A percentile compares a stretch with the other conserved stretches of the same genome.
These are phyloP conservation scores for Tolypocladium endophyticum DNA, from an alignment of 2,329 filamentous ascomycete genomes.

Conservation along the genomic window DNA sequence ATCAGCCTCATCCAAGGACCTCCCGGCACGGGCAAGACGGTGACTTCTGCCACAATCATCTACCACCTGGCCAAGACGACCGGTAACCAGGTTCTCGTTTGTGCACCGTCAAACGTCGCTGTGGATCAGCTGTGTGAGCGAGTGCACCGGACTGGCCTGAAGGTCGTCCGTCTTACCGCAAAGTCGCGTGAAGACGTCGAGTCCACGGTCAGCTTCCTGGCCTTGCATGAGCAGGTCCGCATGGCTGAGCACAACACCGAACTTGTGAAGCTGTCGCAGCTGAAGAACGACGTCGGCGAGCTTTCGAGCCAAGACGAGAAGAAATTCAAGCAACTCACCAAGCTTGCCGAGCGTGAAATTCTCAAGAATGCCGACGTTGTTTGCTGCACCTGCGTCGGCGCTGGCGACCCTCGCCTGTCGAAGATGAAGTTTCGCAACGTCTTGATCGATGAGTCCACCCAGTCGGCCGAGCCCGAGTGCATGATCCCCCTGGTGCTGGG, in stretches of 20 bases:
- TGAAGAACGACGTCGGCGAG: conserved; percentile 87
- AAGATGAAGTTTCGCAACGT: conserved; percentile 99
- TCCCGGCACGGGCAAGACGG: conserved; percentile 94
- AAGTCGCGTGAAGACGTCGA: conserved; percentile 98
- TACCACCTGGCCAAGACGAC: conserved; percentile 95
- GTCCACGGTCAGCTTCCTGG: conserved; percentile 92
- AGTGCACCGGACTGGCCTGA: conserved; percentile 86
- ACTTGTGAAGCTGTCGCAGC: conserved; percentile 79
- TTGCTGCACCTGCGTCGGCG: conserved; percentile 96
- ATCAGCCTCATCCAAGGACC: conserved; percentile 94
- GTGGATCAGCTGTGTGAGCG: conserved; percentile 97
- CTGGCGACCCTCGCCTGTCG: conserved; percentile 84
- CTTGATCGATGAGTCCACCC: conserved; percentile 94
- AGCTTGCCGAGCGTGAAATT: conserved; percentile 89
- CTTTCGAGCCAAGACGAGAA: conserved; percentile 94
- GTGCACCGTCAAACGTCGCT: conserved; percentile 94
- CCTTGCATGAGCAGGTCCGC: conserved; percentile 91
- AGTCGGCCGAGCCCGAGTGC: conserved; percentile 95
- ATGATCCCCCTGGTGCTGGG: conserved; percentile 97
- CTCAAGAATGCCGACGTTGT: conserved; percentile 93
- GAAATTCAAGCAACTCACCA: conserved; percentile 92
- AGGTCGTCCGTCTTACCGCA: conserved; percentile 95
- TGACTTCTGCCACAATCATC: conserved; percentile 97
- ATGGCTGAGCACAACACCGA: conserved; percentile 96
- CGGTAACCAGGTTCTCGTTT: conserved; percentile 88